Conservation (phyloP, 225 moss, liverwort and hornwort genomes). For the Takakia lepidozioides region DNA sequence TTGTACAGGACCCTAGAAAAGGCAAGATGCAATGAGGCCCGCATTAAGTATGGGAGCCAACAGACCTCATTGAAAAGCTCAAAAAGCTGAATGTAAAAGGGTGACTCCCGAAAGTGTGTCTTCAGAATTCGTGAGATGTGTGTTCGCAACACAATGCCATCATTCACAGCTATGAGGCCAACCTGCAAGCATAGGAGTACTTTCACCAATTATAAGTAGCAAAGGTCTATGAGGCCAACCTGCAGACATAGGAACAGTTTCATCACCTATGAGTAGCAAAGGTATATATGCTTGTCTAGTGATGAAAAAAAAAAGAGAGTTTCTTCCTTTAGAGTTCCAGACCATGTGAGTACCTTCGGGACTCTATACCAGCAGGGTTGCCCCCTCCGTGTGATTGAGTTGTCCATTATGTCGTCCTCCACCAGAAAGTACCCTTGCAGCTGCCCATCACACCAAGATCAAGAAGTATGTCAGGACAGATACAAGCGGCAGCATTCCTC, state of each 20-base stretch:
- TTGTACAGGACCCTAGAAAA: background rate
- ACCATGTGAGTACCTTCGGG: constrained; percentile 52
- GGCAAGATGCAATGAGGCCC: too few species aligned
- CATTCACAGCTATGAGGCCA: constrained; percentile 81
- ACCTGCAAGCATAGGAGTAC: constrained; percentile 41
- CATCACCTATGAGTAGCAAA: background rate
- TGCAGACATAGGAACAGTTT: constrained; percentile 14
- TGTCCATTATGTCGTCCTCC: constrained; percentile 92
- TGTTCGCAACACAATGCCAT: constrained; percentile 75
- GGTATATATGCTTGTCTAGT: constrained; percentile 21
- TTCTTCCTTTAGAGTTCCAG: too few species aligned
- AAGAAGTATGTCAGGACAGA: too few species aligned
- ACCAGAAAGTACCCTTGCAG: constrained; percentile 92
- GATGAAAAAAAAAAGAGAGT: too few species aligned
- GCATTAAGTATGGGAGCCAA: too few species aligned
- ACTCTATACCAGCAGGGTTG: constrained; percentile 89
- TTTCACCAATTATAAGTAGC: background rate
- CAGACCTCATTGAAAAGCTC: constrained; percentile 89
- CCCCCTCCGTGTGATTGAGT: constrained; percentile 78
- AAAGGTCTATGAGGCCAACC: constrained; percentile 69
- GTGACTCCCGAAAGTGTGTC: constrained; percentile 69
- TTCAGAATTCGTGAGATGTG: constrained; percentile 79
- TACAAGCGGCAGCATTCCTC: too few species aligned
- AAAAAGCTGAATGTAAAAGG: constrained; percentile 67
- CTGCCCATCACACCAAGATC: constrained; percentile 22